A percentile compares a stretch with the other conserved stretches of the same genome.
Evolutionary conservation across 2,329 filamentous ascomycete genomes (phyloP).

Genomic region (Fusarium sp.): DNA sequence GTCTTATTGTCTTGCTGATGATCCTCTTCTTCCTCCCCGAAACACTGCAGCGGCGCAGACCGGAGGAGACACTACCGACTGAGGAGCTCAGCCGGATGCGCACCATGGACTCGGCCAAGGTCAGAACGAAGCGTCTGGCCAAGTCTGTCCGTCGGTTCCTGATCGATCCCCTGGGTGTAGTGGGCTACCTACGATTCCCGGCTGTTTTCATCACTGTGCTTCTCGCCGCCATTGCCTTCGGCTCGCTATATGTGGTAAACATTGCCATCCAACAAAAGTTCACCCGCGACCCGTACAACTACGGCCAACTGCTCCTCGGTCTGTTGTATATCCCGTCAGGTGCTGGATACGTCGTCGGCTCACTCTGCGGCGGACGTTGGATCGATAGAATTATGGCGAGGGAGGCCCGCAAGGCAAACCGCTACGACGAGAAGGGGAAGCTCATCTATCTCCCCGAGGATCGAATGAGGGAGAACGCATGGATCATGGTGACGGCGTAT

Average conservation of each 20-base stretch:
- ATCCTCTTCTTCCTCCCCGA: constrained; percentile 74
- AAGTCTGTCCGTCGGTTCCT: constrained; percentile 70
- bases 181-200: constrained; percentile 79
- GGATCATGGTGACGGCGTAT: constrained; percentile 78
- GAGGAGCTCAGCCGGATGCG: constrained; percentile 60
- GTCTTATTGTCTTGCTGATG: constrained; percentile 66
- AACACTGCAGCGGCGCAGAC: constrained; percentile 62
- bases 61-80: constrained; percentile 14
- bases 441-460: constrained; percentile 81
- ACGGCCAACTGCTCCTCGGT: constrained; percentile 75
- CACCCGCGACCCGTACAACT: constrained; percentile 74
- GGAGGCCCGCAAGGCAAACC: constrained; percentile 76
- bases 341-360: constrained; percentile 77
- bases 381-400: constrained; percentile 84
- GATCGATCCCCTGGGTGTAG: constrained; percentile 77
- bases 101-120: constrained; percentile 71
- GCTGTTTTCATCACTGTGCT: constrained; percentile 79
- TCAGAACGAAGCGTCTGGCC: constrained; percentile 66
- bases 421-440: constrained; percentile 75
- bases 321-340: constrained; percentile 82
- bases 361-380: constrained; percentile 79
- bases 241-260: constrained; percentile 80
- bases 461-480: constrained; percentile 85
- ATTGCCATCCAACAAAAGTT: constrained; percentile 81
- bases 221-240: constrained; percentile 81